Evolutionary conservation across 805 yeast species (phyloP).

Genomic region (Metschnikowia hibisci): DNA sequence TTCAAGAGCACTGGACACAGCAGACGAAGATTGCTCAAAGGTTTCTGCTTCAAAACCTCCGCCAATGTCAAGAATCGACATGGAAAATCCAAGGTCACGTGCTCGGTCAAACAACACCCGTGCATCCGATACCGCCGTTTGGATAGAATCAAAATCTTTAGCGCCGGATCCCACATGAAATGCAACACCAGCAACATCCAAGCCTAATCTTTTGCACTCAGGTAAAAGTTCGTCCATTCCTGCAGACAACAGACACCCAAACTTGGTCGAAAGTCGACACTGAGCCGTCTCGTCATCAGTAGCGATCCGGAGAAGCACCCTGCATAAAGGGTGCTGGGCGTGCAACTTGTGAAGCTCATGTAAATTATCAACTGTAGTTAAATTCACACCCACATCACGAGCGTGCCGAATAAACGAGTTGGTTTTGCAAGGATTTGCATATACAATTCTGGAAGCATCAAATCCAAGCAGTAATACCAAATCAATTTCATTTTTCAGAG

Average conservation of each 20-base stretch:
- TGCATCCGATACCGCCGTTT: constrained; percentile 64
- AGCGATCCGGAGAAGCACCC: constrained; percentile 71
- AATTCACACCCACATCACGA: constrained; percentile 45
- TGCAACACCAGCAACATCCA: constrained; percentile 78
- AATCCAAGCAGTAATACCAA: constrained; percentile 60
- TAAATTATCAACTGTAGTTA: constrained; percentile 86
- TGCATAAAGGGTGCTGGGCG: constrained; percentile 63
- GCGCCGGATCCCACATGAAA: constrained; percentile 98
- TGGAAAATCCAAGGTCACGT: constrained; percentile 36
- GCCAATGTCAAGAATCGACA: constrained; percentile 76
- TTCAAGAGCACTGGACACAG: constrained; percentile 54
- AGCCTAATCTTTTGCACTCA: constrained; percentile 55
- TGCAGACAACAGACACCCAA: constrained; percentile 67
- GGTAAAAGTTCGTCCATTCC: constrained; percentile 53
- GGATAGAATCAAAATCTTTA: constrained; percentile 44
- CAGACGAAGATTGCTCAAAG: constrained; percentile 55
- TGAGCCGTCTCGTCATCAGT: constrained; percentile 88
- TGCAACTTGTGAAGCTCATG: constrained; percentile 78
- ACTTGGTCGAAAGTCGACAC: constrained; percentile 83
- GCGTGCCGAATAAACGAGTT: constrained; percentile 77
- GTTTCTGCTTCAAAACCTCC: constrained; percentile 80
- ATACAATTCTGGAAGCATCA: constrained; percentile 64
- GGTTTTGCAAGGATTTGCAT: constrained; percentile 95
- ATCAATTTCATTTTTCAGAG: constrained; percentile 81
- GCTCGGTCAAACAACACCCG: constrained; percentile 63